Conservation (phyloP, 1,284 basidiomycete genomes). For the Fomes fomentarius region DNA sequence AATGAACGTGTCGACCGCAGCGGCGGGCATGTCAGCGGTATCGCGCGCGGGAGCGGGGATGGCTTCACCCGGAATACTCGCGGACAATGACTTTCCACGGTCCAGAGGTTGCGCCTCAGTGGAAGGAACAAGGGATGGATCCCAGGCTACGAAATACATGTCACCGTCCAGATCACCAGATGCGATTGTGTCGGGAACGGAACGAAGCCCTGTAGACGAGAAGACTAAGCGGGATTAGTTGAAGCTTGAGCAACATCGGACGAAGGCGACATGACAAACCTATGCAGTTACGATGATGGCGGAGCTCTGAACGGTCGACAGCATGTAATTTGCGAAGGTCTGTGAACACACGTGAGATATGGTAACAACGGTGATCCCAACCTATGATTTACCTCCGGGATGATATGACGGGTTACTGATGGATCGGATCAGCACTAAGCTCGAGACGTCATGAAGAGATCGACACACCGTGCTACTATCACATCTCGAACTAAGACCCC, state of each 20-base stretch:
- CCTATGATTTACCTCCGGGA: constrained; percentile 17
- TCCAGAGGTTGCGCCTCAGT: neutral
- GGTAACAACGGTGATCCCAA: neutral
- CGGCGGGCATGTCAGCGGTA: constrained; percentile 12
- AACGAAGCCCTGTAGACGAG: constrained; percentile 18
- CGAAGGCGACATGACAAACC: neutral
- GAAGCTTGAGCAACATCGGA: neutral
- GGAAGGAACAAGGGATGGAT: constrained; percentile 17
- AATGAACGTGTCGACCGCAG: constrained; percentile 24
- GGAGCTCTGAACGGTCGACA: constrained; percentile 19
- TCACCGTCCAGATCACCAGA: constrained; percentile 31
- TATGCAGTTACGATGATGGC: constrained; percentile 27
- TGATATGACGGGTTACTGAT: constrained; percentile 23
- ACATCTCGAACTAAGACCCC: constrained; percentile 22
- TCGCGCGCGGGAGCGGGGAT: neutral
- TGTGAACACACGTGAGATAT: neutral
- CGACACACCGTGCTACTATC: constrained; percentile 19
- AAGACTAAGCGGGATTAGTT: constrained; percentile 16
- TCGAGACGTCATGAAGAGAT: too few relatives aligned
- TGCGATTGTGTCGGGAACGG: constrained; percentile 25
- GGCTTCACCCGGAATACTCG: neutral
- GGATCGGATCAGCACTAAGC: too few relatives aligned
- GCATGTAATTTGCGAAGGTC: constrained; percentile 26
- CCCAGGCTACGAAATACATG: constrained; percentile 25
- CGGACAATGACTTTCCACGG: neutral